Evolutionary conservation across 1,284 basidiomycete species (phyloP).

Genomic region (Ustilago tritici): DNA sequence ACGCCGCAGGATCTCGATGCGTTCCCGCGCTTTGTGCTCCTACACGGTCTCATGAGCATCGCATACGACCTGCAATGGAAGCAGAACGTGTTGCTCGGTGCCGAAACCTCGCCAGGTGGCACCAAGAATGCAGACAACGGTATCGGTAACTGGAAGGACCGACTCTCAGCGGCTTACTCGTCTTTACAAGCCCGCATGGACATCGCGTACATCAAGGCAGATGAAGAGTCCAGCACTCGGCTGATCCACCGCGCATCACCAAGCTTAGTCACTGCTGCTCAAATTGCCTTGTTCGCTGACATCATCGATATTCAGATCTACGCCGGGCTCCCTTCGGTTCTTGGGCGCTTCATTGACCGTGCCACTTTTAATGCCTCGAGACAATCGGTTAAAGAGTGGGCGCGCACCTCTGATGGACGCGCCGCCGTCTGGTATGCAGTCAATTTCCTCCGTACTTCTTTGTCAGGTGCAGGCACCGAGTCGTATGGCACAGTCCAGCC

Average conservation of each 20-base stretch:
- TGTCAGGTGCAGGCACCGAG: constrained; percentile 39
- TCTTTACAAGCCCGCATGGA: constrained; percentile 53
- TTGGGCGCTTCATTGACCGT: constrained; percentile 59
- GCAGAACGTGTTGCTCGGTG: constrained; percentile 54
- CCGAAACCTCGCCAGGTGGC: constrained; percentile 40
- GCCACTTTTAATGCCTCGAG: constrained; percentile 53
- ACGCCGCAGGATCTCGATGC: constrained; percentile 54
- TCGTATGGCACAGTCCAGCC: constrained; percentile 45
- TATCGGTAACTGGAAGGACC: constrained; percentile 52
- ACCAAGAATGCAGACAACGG: constrained; percentile 27
- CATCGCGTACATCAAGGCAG: constrained; percentile 51
- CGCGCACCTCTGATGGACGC: constrained; percentile 44
- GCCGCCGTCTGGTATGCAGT: constrained; percentile 55
- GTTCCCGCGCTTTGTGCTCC: constrained; percentile 51
- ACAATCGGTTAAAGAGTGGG: constrained; percentile 54
- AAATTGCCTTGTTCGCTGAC: constrained; percentile 56
- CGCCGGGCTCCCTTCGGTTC: constrained; percentile 54
- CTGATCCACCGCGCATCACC: constrained; percentile 51
- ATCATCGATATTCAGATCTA: constrained; percentile 61
- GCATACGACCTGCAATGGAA: constrained; percentile 61
- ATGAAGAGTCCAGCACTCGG: constrained; percentile 49
- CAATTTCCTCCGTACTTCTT: constrained; percentile 48
- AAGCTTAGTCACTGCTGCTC: constrained; percentile 51
- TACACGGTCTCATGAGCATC: constrained; percentile 61
- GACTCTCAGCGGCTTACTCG: constrained; percentile 48